Evolutionary conservation across 1,284 basidiomycete genomes (phyloP), one percentile per base, ranked within the genome.

Genomic region (Papiliotrema flavescens): DNA sequence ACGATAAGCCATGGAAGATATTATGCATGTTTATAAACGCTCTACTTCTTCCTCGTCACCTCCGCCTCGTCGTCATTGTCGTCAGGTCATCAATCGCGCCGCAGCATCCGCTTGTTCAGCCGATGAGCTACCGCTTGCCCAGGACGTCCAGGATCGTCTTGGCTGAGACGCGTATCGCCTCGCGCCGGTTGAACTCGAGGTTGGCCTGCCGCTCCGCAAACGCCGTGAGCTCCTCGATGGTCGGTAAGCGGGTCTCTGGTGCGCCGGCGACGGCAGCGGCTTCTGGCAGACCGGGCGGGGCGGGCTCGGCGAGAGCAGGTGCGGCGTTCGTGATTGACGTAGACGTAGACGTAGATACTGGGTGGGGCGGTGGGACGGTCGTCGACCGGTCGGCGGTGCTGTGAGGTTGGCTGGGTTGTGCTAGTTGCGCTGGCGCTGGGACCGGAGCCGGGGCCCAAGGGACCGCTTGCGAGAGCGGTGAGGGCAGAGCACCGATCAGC

Each of bases 121-220:
- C 19, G 22, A 3, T 32, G 11, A 32, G 11, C 28, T 40, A 37
- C 45, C 36, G 44, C 51, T 42, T 42, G 24, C 14, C 23, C 47
- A 66, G 42, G 3, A 64, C 54, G 51, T 67, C 67, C 39, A 63
- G 23, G 1, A 67, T 57, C 1, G 59, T 59, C 44, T 62, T 65
- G 1, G 51, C 34, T 3, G 50, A 54, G 2, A 54, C 50, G 36
- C 51, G 44, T 2, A 69, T 47, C 11, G 47, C 61, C 40, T 69
- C 67, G 23, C 54, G 41, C 19, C 55, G 44, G 3, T 49, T 45
- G 47, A 69, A 69, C 44, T 69, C 67, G 11, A 64, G 32, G 2
- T 49, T 51, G 1, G 65, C 65, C 8, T 56, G 55, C n/a, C 56
- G 44, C 44, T 67, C 67, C 3, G 60, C 60, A 63, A 62, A 67